Percentiles rank a stretch among this genome's conserved stretches.
Conservation (phyloP, 441 rosid species). For the Melastoma candidum region DNA sequence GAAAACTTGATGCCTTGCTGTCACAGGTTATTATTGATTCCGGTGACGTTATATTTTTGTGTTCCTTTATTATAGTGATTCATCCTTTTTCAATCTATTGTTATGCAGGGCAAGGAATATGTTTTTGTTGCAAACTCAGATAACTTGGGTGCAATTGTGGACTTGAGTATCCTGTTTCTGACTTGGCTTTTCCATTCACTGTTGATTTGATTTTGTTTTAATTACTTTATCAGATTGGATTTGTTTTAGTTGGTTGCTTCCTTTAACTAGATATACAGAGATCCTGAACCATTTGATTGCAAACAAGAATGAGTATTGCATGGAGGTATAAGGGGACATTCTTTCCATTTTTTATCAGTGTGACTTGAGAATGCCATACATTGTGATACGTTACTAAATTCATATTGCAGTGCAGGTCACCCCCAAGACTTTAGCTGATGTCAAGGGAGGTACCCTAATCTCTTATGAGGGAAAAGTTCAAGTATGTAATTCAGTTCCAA, state of each 20-base stretch:
- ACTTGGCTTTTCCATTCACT: neutral
- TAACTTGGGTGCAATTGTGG: constrained; percentile 69
- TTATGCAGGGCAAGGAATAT: constrained; percentile 56
- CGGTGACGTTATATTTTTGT: neutral
- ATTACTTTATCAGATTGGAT: constrained; percentile 1
- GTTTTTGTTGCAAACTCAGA: constrained; percentile 73
- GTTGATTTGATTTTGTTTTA: neutral
- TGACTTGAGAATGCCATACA: neutral
- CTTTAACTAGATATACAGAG: constrained; percentile 37
- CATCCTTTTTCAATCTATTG: constrained; percentile 1
- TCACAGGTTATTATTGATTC: constrained; percentile 35
- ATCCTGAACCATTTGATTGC: constrained; percentile 54
- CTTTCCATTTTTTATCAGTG: no score
- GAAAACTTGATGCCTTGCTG: constrained; percentile 52
- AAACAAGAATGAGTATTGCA: constrained; percentile 64
- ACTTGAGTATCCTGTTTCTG: constrained; percentile 52
- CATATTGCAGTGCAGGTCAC: constrained; percentile 38
- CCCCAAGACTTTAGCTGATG: constrained; percentile 96
- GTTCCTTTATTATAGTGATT: neutral
- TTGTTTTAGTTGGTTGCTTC: constrained; percentile 10
- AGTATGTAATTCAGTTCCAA: constrained; percentile 31
- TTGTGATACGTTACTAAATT: constrained; percentile 4
- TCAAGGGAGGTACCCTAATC: constrained; percentile 96
- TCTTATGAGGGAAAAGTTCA: constrained; percentile 93
- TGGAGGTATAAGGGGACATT: constrained; percentile 31